These are phyloP conservation scores for Vitis cinerea DNA, from an alignment of 164 flowering plant genomes.

Conservation along the genomic window DNA sequence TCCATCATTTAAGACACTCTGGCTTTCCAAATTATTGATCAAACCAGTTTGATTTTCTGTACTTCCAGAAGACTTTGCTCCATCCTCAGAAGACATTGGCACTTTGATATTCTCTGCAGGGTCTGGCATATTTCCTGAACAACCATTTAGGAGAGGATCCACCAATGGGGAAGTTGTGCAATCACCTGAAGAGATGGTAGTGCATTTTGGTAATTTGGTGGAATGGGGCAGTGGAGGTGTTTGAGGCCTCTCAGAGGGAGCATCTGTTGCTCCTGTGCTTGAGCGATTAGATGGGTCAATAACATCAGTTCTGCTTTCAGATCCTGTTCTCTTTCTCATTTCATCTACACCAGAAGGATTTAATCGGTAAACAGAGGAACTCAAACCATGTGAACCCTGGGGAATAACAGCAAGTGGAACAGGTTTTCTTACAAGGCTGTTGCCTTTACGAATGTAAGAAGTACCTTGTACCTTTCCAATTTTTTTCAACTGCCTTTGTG, in stretches of 20 bases:
- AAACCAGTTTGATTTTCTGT: slow-evolving; percentile 33
- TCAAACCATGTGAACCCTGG: slow-evolving; percentile 25
- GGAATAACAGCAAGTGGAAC: slow-evolving; percentile 28
- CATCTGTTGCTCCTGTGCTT: slow-evolving; percentile 17
- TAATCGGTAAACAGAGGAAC: slow-evolving; percentile 26
- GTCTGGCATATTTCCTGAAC: slow-evolving; percentile 22
- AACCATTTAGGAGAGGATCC: slow-evolving; percentile 23
- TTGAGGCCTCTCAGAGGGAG: slow-evolving; percentile 36
- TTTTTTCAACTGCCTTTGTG: slow-evolving; percentile 25
- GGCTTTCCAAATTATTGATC: slow-evolving; percentile 25
- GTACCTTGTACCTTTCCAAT: slow-evolving; percentile 28
- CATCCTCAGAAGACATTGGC: slow-evolving; percentile 20
- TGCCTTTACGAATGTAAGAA: slow-evolving; percentile 86
- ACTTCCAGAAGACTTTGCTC: slow-evolving; percentile 14
- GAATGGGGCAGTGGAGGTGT: slow-evolving; percentile 31
- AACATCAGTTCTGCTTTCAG: slow-evolving; percentile 21
- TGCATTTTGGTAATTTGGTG: slow-evolving; percentile 19
- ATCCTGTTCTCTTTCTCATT: slow-evolving; percentile 17
- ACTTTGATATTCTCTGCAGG: slow-evolving; percentile 22
- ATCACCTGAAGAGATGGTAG: slow-evolving; percentile 18
- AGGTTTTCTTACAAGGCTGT: slow-evolving; percentile 79
- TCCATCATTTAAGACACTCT: slow-evolving; percentile 26
- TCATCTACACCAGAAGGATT: slow-evolving; percentile 31
- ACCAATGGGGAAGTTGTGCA: slow-evolving; percentile 18
- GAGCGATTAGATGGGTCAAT: slow-evolving; percentile 14